Base-by-base conservation (phyloP, 2,329 filamentous ascomycete genomes). In the Cladosporium sphaerospermum region DNA sequence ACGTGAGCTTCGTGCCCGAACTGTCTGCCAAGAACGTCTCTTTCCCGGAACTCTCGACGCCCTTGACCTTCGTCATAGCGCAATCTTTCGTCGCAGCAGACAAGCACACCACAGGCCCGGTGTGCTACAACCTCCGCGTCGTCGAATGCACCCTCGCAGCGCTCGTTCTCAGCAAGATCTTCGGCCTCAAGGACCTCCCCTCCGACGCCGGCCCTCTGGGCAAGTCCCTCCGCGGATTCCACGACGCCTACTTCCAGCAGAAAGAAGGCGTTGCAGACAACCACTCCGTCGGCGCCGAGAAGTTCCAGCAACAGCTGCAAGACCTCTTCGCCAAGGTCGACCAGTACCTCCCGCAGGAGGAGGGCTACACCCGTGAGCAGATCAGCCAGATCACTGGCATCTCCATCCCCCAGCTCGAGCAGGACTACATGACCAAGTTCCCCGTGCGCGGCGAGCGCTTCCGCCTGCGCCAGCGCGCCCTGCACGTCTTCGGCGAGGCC, bases 71-170 rank as follows among this genome's bases (percentile, higher is more conserved):
- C 71, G 79, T 99, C 59, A 90, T 96, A 60, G 92, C 91, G 7
- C 93, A 99, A 69, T 95, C 88, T 55, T 96, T 96, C 68, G 87
- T 99, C 56, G 86, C 86, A 13, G 88, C 92, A 4, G 91, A 97
- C 76, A 99, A 99, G 74, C 88, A 93, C 66, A 87, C 92, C 57
- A 96, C 92, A 1, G 93, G 86, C 0, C 92, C 92, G 0, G 85
- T 95, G 58, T 89, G 92, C 77, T 99, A 97, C 77, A 99, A 99
- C 70, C 81, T 99, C 19, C 86, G 93, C 28, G 93, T 99, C 1
- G 93, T 96, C 36, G 93, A 99, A 73, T 95, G 89, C 74, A 93
- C 87, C 51, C 79, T 99, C 32, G 93, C 93, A 3, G 90, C 93
- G 3, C 75, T 80, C 13, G 78, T 84, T 31, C 71, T 86, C 2